phyloP scores from a whole-genome alignment of 208 protist genomes.

The Trypanosoma platydactyli region DNA sequence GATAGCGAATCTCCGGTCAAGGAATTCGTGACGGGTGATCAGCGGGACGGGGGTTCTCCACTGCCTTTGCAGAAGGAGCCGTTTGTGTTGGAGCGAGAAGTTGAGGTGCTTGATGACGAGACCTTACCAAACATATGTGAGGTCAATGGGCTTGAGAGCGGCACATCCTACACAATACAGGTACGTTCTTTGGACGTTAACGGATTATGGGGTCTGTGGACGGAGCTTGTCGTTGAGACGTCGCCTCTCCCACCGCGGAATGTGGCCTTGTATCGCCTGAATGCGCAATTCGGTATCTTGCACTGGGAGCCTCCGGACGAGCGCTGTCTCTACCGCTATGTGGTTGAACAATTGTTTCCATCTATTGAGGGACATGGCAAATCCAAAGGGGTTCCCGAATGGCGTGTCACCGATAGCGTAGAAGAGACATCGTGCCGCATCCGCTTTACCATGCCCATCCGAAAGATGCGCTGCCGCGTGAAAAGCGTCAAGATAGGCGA shows the following conservation, averaged over 20 bases:
- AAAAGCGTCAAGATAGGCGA: slow-evolving; percentile 53
- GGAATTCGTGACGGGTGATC: too few species aligned
- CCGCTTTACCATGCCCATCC: slow-evolving; percentile 48
- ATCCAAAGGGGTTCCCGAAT: slow-evolving; percentile 36
- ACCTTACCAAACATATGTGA: slow-evolving; percentile 19
- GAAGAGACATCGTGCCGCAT: slow-evolving; percentile 71
- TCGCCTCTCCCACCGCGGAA: slow-evolving; percentile 65
- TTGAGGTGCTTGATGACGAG: slow-evolving; percentile 21
- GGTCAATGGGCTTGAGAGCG: slow-evolving; percentile 44
- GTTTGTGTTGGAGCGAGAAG: slow-evolving; percentile 7
- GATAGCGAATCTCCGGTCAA: too few species aligned
- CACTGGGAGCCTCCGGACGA: slow-evolving; percentile 69
- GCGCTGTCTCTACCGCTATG: slow-evolving; percentile 59
- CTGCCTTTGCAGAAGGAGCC: background rate
- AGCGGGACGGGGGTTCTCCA: background rate
- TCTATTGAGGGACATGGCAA: slow-evolving; percentile 24
- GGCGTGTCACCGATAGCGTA: slow-evolving; percentile 79
- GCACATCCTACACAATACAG: slow-evolving; percentile 65
- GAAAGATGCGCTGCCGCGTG: slow-evolving; percentile 82
- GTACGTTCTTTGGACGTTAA: slow-evolving; percentile 77
- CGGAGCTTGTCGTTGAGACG: slow-evolving; percentile 60
- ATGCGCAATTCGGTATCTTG: slow-evolving; percentile 76
- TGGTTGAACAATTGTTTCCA: slow-evolving; percentile 63
- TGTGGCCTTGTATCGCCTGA: slow-evolving; percentile 70
- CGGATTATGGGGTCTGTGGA: slow-evolving; percentile 75